These are phyloP conservation scores for Tetrahymena elliotti DNA, from an alignment of 73 alveolate genomes.

Conservation along the genomic window DNA sequence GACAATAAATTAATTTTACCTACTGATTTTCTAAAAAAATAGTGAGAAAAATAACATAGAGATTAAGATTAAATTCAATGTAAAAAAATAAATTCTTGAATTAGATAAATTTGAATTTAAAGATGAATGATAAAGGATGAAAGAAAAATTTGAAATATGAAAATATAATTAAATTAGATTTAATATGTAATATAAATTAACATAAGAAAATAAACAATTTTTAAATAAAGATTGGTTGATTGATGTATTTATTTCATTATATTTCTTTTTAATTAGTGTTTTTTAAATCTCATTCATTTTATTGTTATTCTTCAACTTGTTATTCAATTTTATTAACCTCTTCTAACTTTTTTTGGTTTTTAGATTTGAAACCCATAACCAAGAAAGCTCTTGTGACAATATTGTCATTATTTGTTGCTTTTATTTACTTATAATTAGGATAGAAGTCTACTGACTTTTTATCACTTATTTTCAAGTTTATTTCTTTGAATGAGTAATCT, in stretches of 20 bases:
- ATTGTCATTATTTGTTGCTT: background rate
- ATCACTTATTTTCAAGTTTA: background rate
- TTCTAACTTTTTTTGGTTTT: background rate
- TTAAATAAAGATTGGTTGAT: background rate
- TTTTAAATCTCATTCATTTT: background rate
- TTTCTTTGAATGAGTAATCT: background rate
- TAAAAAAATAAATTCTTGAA: too few relatives aligned
- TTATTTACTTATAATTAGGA: background rate
- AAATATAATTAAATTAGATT: background rate
- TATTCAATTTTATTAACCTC: background rate
- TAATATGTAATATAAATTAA: background rate
- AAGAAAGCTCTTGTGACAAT: background rate
- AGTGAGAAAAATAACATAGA: too few relatives aligned
- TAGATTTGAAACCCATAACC: background rate
- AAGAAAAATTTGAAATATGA: background rate
- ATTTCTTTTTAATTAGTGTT: background rate
- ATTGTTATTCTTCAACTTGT: background rate
- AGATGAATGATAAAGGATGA: too few relatives aligned
- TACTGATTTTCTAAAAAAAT: too few relatives aligned
- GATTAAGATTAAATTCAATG: too few relatives aligned
- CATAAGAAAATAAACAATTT: background rate
- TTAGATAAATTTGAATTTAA: too few relatives aligned
- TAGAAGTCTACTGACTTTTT: background rate
- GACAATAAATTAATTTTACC: too few relatives aligned
- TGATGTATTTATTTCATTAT: background rate